A percentile compares a stretch with the other conserved stretches of the same genome.
Conservation (phyloP, 2,329 filamentous ascomycete genomes). For the Diaporthe amygdali region DNA sequence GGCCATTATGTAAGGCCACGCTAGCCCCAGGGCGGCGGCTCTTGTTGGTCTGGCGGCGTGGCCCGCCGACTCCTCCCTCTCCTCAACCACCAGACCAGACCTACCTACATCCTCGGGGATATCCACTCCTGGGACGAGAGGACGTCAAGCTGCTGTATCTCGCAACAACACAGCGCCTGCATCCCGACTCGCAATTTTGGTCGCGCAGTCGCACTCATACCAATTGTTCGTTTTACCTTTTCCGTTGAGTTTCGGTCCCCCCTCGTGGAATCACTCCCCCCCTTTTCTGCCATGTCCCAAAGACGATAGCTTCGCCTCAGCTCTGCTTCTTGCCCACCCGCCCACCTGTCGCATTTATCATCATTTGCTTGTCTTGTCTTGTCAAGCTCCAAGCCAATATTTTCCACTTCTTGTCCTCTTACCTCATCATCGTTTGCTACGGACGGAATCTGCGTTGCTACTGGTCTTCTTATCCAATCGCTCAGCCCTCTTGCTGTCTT, state of each 20-base stretch:
- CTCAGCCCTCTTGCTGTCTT: conserved; percentile 20
- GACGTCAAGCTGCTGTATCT: conserved; percentile 13
- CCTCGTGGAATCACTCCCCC: conserved; percentile 15
- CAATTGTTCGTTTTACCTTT: conserved; percentile 31
- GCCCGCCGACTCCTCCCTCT: conserved; percentile 14
- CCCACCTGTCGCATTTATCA: conserved; percentile 12
- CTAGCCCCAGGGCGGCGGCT: conserved; percentile 2
- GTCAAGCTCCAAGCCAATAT: conserved; percentile 12
- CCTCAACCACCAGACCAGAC: conserved; percentile 12
- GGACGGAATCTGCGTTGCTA: conserved; percentile 23
- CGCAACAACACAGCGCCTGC: conserved; percentile 13
- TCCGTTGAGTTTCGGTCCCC: conserved; percentile 23
- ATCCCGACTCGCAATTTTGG: conserved; percentile 19
- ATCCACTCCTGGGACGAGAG: conserved; percentile 22
- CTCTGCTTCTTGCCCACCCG: conserved; percentile 27
- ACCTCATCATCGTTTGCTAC: conserved; percentile 26
- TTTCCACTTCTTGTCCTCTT: conserved; percentile 19
- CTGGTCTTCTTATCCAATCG: conserved; percentile 20
- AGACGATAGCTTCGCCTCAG: conserved; percentile 20
- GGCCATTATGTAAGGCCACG: background rate
- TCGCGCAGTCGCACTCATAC: conserved; percentile 18
- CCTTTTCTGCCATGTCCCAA: conserved; percentile 26
- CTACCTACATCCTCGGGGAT: conserved; percentile 15
- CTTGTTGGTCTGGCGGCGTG: conserved; percentile 8
- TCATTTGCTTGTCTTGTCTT: conserved; percentile 5